Percentiles rank a stretch among this genome's conserved stretches.
Conservation (phyloP, 495 filamentous ascomycete species). For the Filosporella fistucella region DNA sequence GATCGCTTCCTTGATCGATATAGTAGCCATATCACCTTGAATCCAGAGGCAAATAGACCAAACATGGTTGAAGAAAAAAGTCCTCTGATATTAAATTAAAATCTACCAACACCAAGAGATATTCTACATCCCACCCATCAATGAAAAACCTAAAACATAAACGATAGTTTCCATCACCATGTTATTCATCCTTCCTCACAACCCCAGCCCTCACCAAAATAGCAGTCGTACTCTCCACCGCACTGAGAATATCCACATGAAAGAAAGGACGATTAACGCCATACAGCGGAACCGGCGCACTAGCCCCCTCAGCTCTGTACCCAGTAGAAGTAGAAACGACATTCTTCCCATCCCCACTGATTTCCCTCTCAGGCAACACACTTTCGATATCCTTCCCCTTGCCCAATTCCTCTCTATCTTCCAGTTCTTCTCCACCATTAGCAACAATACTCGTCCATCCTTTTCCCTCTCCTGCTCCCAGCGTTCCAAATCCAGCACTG, state of each 20-base stretch:
- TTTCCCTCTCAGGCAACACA: slow-evolving; percentile 20
- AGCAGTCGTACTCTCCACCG: slow-evolving; percentile 83
- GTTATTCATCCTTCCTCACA: too few species aligned
- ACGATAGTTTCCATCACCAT: too few species aligned
- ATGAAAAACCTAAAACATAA: too few species aligned
- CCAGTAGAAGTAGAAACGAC: neutral
- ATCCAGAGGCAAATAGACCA: too few species aligned
- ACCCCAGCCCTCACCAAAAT: too few species aligned
- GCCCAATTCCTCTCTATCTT: slow-evolving; percentile 38
- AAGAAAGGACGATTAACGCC: slow-evolving; percentile 88
- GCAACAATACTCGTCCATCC: slow-evolving; percentile 57
- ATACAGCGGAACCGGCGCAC: too few species aligned
- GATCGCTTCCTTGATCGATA: too few species aligned
- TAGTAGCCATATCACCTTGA: too few species aligned
- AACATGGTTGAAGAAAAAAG: too few species aligned
- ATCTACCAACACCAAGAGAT: too few species aligned
- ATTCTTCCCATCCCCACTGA: slow-evolving; percentile 21
- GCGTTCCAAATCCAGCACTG: slow-evolving; percentile 90
- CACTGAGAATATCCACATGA: slow-evolving; percentile 90
- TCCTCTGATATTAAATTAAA: too few species aligned
- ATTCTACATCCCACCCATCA: too few species aligned
- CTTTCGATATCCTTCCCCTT: slow-evolving; percentile 27
- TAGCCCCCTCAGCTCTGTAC: slow-evolving; percentile 49
- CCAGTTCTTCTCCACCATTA: slow-evolving; percentile 57
- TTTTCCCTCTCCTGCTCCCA: slow-evolving; percentile 79